Conservation (phyloP, 257 asterid species). For the Plectranthus barbatus region DNA sequence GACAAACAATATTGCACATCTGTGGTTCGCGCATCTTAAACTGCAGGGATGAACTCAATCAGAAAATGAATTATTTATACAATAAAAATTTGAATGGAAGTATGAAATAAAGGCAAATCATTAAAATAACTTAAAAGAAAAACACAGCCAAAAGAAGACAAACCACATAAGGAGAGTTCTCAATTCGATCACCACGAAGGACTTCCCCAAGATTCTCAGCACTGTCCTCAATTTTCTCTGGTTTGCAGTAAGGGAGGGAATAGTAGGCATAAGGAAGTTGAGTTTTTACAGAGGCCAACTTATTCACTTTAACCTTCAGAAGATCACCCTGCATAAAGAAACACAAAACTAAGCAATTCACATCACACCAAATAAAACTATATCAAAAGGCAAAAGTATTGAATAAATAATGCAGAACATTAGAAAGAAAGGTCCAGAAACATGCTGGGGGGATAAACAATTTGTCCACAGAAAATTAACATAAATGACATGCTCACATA, state of each 20-base stretch:
- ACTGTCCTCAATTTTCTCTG: slow-evolving; percentile 47
- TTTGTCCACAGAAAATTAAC: neutral
- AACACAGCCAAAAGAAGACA: slow-evolving; percentile 8
- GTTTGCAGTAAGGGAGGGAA: slow-evolving; percentile 51
- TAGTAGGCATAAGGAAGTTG: slow-evolving; percentile 57
- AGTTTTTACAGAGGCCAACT: slow-evolving; percentile 51
- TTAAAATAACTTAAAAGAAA: too few relatives aligned
- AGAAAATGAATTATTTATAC: too few relatives aligned
- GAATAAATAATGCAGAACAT: too few relatives aligned
- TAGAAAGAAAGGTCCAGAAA: neutral
- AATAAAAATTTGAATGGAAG: too few relatives aligned
- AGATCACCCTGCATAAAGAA: slow-evolving; percentile 39
- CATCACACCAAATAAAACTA: slow-evolving; percentile 2
- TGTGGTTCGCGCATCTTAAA: slow-evolving; percentile 56
- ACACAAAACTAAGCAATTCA: neutral
- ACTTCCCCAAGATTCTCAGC: slow-evolving; percentile 69
- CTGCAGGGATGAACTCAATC: too few relatives aligned
- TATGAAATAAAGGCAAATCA: too few relatives aligned
- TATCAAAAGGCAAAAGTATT: neutral
- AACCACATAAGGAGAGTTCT: slow-evolving; percentile 59
- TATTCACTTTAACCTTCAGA: slow-evolving; percentile 59
- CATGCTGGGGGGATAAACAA: neutral
- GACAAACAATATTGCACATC: slow-evolving; percentile 45
- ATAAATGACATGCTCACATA: neutral
- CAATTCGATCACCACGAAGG: slow-evolving; percentile 71